These are phyloP conservation scores for Hericium erinaceus DNA, from an alignment of 768 basidiomycete species.

Conservation along the genomic window DNA sequence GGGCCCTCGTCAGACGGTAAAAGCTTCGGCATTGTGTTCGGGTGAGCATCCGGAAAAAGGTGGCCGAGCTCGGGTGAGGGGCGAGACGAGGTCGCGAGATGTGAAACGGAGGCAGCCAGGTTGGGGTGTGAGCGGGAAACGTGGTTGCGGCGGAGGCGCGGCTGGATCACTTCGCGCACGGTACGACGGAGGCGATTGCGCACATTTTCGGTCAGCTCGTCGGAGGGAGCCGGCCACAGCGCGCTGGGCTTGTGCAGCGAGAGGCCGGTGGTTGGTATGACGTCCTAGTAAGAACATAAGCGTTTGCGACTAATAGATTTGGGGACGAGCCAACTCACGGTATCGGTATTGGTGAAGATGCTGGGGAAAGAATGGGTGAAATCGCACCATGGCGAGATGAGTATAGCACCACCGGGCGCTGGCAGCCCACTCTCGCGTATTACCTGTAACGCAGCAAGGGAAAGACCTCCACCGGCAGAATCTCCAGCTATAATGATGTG, in stretches of 20 bases:
- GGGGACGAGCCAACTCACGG: slow-evolving; percentile 36
- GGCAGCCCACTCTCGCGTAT: slow-evolving; percentile 81
- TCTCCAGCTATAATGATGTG: slow-evolving; percentile 85
- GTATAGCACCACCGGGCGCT: slow-evolving; percentile 74
- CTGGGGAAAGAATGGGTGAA: slow-evolving; percentile 95
- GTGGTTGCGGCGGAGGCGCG: slow-evolving; percentile 14
- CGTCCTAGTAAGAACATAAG: slow-evolving; percentile 40
- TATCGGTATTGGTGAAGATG: slow-evolving; percentile 73
- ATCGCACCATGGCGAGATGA: slow-evolving; percentile 91
- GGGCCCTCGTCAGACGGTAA: slow-evolving; percentile 22
- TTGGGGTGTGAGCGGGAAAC: not conserved
- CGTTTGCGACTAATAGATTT: not conserved
- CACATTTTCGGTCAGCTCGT: slow-evolving; percentile 47
- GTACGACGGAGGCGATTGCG: slow-evolving; percentile 51
- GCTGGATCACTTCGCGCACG: slow-evolving; percentile 46
- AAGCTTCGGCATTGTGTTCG: slow-evolving; percentile 12
- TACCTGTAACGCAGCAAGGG: slow-evolving; percentile 74
- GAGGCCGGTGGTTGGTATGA: slow-evolving; percentile 68
- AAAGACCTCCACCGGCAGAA: slow-evolving; percentile 87
- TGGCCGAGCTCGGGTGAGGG: not conserved
- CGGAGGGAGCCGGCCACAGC: slow-evolving; percentile 70
- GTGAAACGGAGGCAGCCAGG: not conserved
- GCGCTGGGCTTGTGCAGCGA: slow-evolving; percentile 72
- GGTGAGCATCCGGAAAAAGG: not conserved
- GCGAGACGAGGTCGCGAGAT: not conserved